Percentiles rank a stretch among this genome's conserved stretches.
Conservation (phyloP, 2,329 filamentous ascomycete species). For the Clonostachys solani region DNA sequence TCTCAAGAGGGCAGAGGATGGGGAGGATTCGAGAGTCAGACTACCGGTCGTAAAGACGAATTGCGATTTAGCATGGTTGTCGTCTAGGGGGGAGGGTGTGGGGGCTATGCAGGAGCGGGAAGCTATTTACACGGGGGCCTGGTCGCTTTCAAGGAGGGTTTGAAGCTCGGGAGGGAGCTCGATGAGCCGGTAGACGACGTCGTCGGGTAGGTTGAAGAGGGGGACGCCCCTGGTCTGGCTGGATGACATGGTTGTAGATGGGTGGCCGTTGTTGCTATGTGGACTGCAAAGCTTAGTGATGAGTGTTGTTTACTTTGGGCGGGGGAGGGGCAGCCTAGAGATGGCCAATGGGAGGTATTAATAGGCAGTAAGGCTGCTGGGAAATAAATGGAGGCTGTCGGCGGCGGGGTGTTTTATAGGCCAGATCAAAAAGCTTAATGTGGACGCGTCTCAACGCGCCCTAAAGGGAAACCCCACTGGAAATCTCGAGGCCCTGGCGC, state of each 20-base stretch:
- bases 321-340: too few relatives aligned
- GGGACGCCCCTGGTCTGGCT: conserved; percentile 43
- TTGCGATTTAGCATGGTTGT: neutral
- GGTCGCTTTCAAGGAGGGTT: conserved; percentile 46
- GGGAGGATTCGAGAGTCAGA: conserved; percentile 43
- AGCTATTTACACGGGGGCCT: conserved; percentile 44
- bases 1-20: conserved; percentile 45
- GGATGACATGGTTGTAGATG: conserved; percentile 26
- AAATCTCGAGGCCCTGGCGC: too few relatives aligned
- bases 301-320: too few relatives aligned
- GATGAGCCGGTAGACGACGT: conserved; percentile 53
- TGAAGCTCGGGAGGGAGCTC: conserved; percentile 58
- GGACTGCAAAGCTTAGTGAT: too few relatives aligned
- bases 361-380: too few relatives aligned
- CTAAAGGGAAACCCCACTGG: too few relatives aligned
- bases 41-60: conserved; percentile 18
- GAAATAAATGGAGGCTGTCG: too few relatives aligned
- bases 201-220: conserved; percentile 42
- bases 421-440: too few relatives aligned
- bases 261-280: too few relatives aligned
- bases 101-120: conserved; percentile 1
- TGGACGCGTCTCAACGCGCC: too few relatives aligned
- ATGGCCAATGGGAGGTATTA: too few relatives aligned
- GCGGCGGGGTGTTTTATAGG: too few relatives aligned
- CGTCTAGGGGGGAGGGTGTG: neutral